Conservation (phyloP, 176 grass and related monocot species). For the Oryza coarctata region DNA sequence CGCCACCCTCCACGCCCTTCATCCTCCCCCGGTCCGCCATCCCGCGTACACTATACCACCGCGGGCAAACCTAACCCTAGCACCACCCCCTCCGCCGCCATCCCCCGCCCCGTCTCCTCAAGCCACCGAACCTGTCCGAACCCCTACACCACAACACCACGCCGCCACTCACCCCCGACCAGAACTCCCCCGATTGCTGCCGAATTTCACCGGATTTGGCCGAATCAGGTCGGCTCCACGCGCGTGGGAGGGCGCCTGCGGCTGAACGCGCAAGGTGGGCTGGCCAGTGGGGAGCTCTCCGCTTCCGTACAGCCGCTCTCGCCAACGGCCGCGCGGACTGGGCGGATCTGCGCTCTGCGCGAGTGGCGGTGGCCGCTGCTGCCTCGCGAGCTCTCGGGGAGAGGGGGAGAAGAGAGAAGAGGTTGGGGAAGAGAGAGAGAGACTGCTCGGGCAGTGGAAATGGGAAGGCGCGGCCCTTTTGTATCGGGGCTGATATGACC, state of each 20-base stretch:
- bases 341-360: conserved; percentile 41
- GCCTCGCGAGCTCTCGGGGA: conserved; percentile 24
- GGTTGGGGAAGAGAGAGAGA: background rate
- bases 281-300: background rate
- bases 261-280: background rate
- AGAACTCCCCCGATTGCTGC: background rate
- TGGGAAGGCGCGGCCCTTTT: background rate
- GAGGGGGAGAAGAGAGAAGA: too few relatives aligned
- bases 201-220: conserved; percentile 37
- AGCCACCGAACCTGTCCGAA: background rate
- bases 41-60: background rate
- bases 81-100: conserved; percentile 15
- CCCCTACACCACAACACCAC: background rate
- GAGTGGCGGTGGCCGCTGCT: conserved; percentile 26
- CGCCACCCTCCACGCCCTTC: conserved; percentile 62
- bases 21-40: conserved; percentile 70
- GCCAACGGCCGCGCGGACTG: background rate
- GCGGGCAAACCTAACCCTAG: conserved; percentile 46
- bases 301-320: conserved; percentile 25
- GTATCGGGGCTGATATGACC: background rate
- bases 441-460: background rate
- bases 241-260: background rate
- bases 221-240: background rate
- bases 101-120: background rate
- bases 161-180: background rate